phyloP scores from a whole-genome alignment of 495 filamentous ascomycete species.

The Penicillium angulare region DNA sequence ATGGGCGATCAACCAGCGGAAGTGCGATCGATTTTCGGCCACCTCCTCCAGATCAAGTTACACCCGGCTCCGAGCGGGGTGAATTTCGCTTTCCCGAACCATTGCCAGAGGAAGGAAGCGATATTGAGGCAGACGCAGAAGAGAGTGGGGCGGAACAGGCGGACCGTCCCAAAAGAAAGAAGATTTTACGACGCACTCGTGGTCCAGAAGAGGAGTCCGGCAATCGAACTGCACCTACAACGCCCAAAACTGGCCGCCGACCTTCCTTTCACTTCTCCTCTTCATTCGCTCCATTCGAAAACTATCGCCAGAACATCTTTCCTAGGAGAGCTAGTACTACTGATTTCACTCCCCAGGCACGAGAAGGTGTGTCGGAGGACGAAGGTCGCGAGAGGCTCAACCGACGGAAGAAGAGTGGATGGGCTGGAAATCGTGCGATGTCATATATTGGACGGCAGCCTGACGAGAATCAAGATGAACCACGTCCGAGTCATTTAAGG shows the following conservation, averaged over 20 bases:
- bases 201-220: slow-evolving; percentile 50
- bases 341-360: slow-evolving; percentile 62
- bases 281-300: slow-evolving; percentile 49
- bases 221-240: slow-evolving; percentile 60
- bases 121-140: slow-evolving; percentile 76
- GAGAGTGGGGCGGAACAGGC: slow-evolving; percentile 55
- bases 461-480: slow-evolving; percentile 46
- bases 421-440: slow-evolving; percentile 55
- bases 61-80: slow-evolving; percentile 47
- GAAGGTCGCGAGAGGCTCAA: slow-evolving; percentile 76
- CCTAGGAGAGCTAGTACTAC: slow-evolving; percentile 66
- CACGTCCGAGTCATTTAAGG: slow-evolving; percentile 69
- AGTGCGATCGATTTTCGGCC: slow-evolving; percentile 34
- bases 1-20: slow-evolving; percentile 44
- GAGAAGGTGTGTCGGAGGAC: slow-evolving; percentile 80
- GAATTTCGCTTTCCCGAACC: slow-evolving; percentile 54
- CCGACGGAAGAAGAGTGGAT: slow-evolving; percentile 54
- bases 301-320: slow-evolving; percentile 53
- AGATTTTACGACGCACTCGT: slow-evolving; percentile 45
- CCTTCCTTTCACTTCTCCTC: slow-evolving; percentile 47
- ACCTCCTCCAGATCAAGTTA: slow-evolving; percentile 27
- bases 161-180: slow-evolving; percentile 48
- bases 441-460: slow-evolving; percentile 50
- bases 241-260: slow-evolving; percentile 49
- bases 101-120: slow-evolving; percentile 61